These are phyloP conservation scores for Porcisia deanei DNA, from an alignment of 208 protist species.

Conservation along the genomic window DNA sequence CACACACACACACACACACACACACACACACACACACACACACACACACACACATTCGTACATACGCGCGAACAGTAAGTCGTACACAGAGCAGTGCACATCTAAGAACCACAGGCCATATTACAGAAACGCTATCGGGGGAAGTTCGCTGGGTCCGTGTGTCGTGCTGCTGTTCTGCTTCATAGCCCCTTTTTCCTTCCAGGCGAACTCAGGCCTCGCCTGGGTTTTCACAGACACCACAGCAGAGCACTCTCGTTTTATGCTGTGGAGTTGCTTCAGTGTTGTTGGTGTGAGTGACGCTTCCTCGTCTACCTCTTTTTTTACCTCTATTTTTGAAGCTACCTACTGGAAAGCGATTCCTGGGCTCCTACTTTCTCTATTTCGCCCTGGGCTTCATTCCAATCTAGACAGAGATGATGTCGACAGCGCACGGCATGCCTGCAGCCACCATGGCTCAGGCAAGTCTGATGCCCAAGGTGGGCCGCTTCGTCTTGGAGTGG, in stretches of 20 bases:
- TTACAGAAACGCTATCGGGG: background rate
- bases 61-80: background rate
- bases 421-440: constrained; percentile 22
- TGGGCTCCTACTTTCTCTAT: background rate
- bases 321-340: background rate
- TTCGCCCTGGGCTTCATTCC: background rate
- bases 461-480: constrained; percentile 25
- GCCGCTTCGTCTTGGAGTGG: constrained; percentile 24
- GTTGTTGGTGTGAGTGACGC: background rate
- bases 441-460: constrained; percentile 7
- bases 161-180: background rate
- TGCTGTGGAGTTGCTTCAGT: too few species aligned
- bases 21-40: too few species aligned
- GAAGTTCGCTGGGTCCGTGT: background rate
- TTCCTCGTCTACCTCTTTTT: background rate
- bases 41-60: background rate
- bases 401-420: constrained; percentile 15
- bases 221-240: background rate
- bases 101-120: background rate
- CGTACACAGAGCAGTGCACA: background rate
- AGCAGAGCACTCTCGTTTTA: background rate
- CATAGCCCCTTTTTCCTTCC: background rate
- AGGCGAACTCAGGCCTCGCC: background rate
- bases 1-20: too few species aligned
- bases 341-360: background rate